Evolutionary conservation across 2,329 filamentous ascomycete genomes (phyloP).

Genomic region (Sporothrix euskadiensis): DNA sequence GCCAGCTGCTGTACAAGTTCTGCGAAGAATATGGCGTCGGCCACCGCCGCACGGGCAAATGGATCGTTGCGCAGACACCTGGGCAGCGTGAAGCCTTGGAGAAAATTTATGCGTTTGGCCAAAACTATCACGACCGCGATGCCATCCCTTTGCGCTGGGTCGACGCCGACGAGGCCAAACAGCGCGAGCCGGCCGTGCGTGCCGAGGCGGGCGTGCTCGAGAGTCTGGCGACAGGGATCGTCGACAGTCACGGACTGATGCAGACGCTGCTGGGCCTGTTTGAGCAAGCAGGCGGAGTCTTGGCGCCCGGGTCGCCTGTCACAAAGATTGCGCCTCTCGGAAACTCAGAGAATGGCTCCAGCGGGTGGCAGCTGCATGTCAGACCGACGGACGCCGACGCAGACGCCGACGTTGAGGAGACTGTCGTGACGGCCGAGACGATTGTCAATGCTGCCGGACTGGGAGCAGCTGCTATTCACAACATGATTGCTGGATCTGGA

Average conservation of each 20-base stretch:
- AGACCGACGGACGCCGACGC: slow-evolving; percentile 20
- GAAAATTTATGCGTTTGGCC: slow-evolving; percentile 50
- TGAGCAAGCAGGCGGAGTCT: slow-evolving; percentile 72
- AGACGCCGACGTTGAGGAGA: slow-evolving; percentile 31
- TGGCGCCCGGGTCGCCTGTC: slow-evolving; percentile 70
- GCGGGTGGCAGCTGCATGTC: slow-evolving; percentile 70
- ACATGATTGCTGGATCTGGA: slow-evolving; percentile 64
- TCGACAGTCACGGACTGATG: slow-evolving; percentile 88
- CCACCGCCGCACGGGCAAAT: slow-evolving; percentile 79
- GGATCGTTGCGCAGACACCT: slow-evolving; percentile 85
- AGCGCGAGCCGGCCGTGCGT: slow-evolving; percentile 72
- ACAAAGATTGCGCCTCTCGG: slow-evolving; percentile 55
- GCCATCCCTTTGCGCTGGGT: slow-evolving; percentile 68
- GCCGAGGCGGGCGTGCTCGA: slow-evolving; percentile 76
- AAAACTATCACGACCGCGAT: slow-evolving; percentile 41
- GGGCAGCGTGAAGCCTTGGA: slow-evolving; percentile 66
- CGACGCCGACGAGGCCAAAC: slow-evolving; percentile 57
- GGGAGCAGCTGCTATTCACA: slow-evolving; percentile 72
- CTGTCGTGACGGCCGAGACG: slow-evolving; percentile 69
- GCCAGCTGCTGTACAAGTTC: slow-evolving; percentile 73
- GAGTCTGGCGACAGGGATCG: slow-evolving; percentile 81
- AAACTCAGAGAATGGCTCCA: slow-evolving; percentile 44
- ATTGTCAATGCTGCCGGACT: slow-evolving; percentile 86
- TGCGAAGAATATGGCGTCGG: slow-evolving; percentile 68
- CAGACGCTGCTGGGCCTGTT: slow-evolving; percentile 73